These are phyloP conservation scores for Calocybe indica DNA, from an alignment of 768 basidiomycete genomes.

Conservation along the genomic window DNA sequence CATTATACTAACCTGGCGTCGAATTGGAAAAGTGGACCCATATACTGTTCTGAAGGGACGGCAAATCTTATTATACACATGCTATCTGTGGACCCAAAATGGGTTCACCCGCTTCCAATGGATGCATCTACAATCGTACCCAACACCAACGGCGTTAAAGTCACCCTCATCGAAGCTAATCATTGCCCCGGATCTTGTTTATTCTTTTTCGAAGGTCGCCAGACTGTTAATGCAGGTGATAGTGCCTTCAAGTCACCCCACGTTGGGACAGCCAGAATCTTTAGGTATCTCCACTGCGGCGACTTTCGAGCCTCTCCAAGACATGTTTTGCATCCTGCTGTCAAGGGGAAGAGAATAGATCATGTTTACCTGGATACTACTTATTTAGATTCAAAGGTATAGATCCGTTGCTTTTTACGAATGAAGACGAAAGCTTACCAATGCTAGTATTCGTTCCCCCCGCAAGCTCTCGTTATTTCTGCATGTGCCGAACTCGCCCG, in stretches of 20 bases:
- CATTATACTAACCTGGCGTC: conserved; percentile 91
- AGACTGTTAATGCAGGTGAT: conserved; percentile 87
- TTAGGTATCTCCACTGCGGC: conserved; percentile 94
- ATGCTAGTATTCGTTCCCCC: conserved; percentile 83
- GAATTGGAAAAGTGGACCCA: conserved; percentile 85
- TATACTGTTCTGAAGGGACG: conserved; percentile 94
- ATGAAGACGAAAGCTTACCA: background rate
- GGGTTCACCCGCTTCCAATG: conserved; percentile 85
- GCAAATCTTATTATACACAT: conserved; percentile 90
- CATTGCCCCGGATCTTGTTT: conserved; percentile 96
- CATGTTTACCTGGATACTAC: conserved; percentile 95
- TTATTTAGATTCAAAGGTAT: conserved; percentile 81
- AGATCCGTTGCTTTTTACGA: conserved; percentile 1
- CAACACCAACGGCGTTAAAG: conserved; percentile 76
- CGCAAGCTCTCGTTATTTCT: conserved; percentile 89
- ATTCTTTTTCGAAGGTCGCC: conserved; percentile 89
- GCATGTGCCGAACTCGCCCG: conserved; percentile 85
- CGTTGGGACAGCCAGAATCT: conserved; percentile 63
- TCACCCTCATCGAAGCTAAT: conserved; percentile 96
- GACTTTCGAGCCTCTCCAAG: conserved; percentile 88
- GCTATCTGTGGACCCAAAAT: conserved; percentile 82
- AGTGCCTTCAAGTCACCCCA: conserved; percentile 64
- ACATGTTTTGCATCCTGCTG: conserved; percentile 79
- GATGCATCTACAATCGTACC: conserved; percentile 71
- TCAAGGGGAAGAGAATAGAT: conserved; percentile 79